Percentiles rank a stretch among this genome's conserved stretches.
Evolutionary conservation across 2,329 filamentous ascomycete genomes (phyloP).

Genomic region (Verticillium longisporum): DNA sequence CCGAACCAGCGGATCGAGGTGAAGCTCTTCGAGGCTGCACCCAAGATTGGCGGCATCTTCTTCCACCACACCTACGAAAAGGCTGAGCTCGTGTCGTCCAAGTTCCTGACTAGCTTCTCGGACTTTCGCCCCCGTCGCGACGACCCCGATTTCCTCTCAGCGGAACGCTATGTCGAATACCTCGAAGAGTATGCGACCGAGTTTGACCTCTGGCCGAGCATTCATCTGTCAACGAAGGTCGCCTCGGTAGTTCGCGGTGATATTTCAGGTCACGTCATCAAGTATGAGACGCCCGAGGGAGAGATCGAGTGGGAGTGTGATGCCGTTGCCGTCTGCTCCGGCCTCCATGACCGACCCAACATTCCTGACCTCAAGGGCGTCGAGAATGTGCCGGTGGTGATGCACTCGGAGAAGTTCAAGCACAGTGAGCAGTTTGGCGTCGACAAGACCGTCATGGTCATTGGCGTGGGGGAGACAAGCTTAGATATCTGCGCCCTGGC

Average conservation of each 20-base stretch:
- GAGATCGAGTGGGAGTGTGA: conserved; percentile 29
- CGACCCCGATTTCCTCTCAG: conserved; percentile 36
- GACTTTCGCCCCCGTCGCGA: conserved; percentile 35
- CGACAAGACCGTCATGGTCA: conserved; percentile 30
- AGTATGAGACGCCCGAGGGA: conserved; percentile 7
- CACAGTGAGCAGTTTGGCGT: conserved; percentile 30
- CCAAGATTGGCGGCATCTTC: conserved; percentile 39
- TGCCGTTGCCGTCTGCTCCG: conserved; percentile 37
- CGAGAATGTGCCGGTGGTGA: conserved; percentile 23
- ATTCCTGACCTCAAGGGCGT: conserved; percentile 31
- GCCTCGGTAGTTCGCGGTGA: conserved; percentile 10
- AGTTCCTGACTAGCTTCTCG: conserved; percentile 43
- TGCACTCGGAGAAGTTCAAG: conserved; percentile 39
- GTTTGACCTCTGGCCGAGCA: conserved; percentile 29
- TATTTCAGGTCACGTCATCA: conserved; percentile 14
- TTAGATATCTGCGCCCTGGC: conserved; percentile 38
- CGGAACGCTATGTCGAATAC: conserved; percentile 32
- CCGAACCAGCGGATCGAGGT: conserved; percentile 29
- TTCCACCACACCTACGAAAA: conserved; percentile 39
- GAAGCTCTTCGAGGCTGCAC: conserved; percentile 35
- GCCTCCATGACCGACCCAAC: conserved; percentile 32
- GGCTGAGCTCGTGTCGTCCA: conserved; percentile 41
- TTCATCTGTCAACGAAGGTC: conserved; percentile 26
- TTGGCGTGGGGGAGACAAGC: conserved; percentile 38
- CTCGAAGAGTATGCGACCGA: conserved; percentile 30